Evolutionary conservation across 371 early-diverging fungal species (phyloP).

Genomic region (Mycotypha africana): DNA sequence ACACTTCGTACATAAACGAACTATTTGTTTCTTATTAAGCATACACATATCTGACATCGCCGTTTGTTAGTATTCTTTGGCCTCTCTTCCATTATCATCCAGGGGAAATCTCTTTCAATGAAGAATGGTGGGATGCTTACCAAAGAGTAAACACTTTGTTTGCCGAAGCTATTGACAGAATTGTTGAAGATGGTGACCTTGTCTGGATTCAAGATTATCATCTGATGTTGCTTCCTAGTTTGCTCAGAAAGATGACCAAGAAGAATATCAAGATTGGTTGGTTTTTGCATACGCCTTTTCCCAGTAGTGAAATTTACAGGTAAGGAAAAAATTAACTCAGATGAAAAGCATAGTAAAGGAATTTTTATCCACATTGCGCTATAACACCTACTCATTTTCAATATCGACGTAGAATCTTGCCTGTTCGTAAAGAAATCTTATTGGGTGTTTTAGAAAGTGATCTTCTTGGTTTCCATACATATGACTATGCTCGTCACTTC

Average conservation of each 20-base stretch:
- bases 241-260: conserved; percentile 57
- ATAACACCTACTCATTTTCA: neutral
- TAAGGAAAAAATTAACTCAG: conserved; percentile 46
- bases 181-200: conserved; percentile 82
- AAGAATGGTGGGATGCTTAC: conserved; percentile 96
- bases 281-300: conserved; percentile 99
- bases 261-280: conserved; percentile 95
- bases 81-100: conserved; percentile 98
- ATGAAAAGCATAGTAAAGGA: neutral
- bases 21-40: neutral
- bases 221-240: conserved; percentile 91
- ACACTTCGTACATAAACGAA: neutral
- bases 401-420: conserved; percentile 39
- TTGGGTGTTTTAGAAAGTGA: conserved; percentile 91
- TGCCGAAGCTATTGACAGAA: conserved; percentile 78
- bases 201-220: conserved; percentile 99
- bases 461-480: conserved; percentile 95
- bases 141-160: conserved; percentile 86
- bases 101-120: conserved; percentile 90
- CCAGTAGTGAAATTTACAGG: conserved; percentile 91
- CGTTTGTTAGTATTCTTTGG: conserved; percentile 66
- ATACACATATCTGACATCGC: neutral
- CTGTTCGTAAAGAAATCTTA: conserved; percentile 87
- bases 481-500: conserved; percentile 99
- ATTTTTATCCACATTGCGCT: neutral